Evolutionary conservation across 495 filamentous ascomycete genomes (phyloP), one percentile per base, ranked within the genome.

Genomic region (Lasiosphaeria ovina): DNA sequence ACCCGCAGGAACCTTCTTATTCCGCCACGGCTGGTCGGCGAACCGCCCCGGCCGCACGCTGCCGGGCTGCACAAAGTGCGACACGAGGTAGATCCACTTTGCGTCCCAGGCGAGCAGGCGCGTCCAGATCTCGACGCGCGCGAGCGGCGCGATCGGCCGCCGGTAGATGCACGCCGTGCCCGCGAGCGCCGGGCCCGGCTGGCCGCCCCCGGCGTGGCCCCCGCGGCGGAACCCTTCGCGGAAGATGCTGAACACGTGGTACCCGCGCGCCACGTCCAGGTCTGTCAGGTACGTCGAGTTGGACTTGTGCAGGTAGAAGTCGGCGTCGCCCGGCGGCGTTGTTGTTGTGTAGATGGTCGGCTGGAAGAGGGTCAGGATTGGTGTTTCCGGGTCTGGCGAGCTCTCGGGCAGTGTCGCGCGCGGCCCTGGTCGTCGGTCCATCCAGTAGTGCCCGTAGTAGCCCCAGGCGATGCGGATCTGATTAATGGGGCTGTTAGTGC

Each of bases 31-130:
- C 38, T 42, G 38, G 38, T 42, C 38, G 8, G 38, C 12, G 38
- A 1, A 42, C 8, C 38, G 38, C 7, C 8, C 38, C 48, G 83
- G 82, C 65, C 71, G 75, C 24, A 76, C 77, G 2, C 76, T 73
- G 16, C 79, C 81, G 53, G 77, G 71, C 68, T 88, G 87, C 49
- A 82, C 76, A 58, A 94, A 88, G 68, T 89, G 87, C 10, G 78
- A 86, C 9, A 92, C 74, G 8, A 90, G 72, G 72, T 90, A 94
- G 58, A 93, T 69, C 91, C 91, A 96, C 67, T 96, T 96, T 51
- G 81, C 75, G 69, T 95, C 90, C 89, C 89, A 92, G n/a, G 74
- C 76, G 51, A 90, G 68, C 40, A 91, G 71, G 45, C 84, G 75
- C 3, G 83, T 86, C 77, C 85, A 85, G 57, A 91, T 81, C 72